Base-by-base conservation (phyloP, 2,329 filamentous ascomycete genomes). In the Verruconis gallopava region DNA sequence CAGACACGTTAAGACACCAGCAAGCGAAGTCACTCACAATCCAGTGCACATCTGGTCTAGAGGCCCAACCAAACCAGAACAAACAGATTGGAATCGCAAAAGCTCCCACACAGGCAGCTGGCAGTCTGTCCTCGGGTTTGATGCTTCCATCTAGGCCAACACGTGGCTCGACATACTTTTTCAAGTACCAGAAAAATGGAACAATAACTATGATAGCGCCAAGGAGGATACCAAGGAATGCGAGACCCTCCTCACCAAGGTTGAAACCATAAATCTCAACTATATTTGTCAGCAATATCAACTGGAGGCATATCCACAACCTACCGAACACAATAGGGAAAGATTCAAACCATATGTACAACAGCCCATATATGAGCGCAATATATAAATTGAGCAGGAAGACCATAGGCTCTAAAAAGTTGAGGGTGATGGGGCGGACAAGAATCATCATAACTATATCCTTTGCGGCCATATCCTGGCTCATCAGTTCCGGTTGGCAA, bases 401-500 rank as follows among this genome's bases (percentile, higher is more conserved):
- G 1, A 60, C 58, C 2, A 55, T 52, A 1, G 56, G 55, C 55
- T 60, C 58, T 5, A 50, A 54, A 25, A 53, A 45, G 4, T 61
- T 49, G 54, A 51, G 76, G 35, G 68, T 64, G 1, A 77, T 15
- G 0, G 74, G 74, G 6, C 72, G 62, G 11, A 72, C 45, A 1
- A 73, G 53, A 2, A 65, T 63, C 1, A 65, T 55, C 0, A 63
- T 56, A 3, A 67, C 46, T 0, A 53, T 45, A 49, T 81, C 71
- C 21, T 62, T 67, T 33, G 52, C 50, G 3, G 50, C 58, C 2
- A 46, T 43, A 19, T 53, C 54, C 20, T 51, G 42, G 3, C 37
- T 44, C 4, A 49, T 39, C 5, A 49, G 42, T 6, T 42, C 32
- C 25, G 47, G 17, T 5, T 34, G 21, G 12, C 40, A 21, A 5